These are phyloP conservation scores for Candida vaughaniae DNA, from an alignment of 805 yeast species.

Conservation along the genomic window DNA sequence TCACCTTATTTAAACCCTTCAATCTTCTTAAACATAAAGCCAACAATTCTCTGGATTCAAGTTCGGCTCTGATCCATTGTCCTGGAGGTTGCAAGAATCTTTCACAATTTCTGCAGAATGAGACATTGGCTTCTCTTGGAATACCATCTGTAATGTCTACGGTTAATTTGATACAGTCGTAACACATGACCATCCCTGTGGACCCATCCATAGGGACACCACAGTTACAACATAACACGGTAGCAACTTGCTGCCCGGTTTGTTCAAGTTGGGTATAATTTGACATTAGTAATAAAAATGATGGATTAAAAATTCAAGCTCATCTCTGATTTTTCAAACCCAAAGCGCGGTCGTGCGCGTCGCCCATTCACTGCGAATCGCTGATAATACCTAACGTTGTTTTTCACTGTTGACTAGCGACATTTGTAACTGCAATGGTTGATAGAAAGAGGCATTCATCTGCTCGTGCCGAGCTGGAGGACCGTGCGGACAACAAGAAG, in stretches of 20 bases:
- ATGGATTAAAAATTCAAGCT: too few species aligned
- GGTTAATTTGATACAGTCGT: constrained; percentile 92
- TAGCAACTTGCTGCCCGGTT: constrained; percentile 48
- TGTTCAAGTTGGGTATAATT: constrained; percentile 46
- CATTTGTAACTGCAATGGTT: constrained; percentile 23
- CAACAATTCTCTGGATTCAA: constrained; percentile 88
- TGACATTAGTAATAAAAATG: too few species aligned
- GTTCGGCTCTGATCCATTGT: constrained; percentile 87
- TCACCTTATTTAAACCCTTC: constrained; percentile 81
- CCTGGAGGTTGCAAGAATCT: constrained; percentile 91
- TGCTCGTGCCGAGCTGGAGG: not conserved
- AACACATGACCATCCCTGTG: constrained; percentile 89
- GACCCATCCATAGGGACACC: constrained; percentile 98
- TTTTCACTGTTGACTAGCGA: too few species aligned
- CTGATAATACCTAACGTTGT: too few species aligned
- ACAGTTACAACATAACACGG: constrained; percentile 96
- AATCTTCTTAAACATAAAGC: constrained; percentile 87
- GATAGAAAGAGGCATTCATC: constrained; percentile 33
- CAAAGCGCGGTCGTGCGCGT: too few species aligned
- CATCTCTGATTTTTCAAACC: too few species aligned
- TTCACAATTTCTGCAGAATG: constrained; percentile 97
- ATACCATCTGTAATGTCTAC: constrained; percentile 90
- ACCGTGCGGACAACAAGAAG: too few species aligned
- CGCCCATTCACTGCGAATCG: too few species aligned
- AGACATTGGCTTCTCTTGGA: constrained; percentile 90